These are phyloP conservation scores for Volvox carteri DNA, from an alignment of 163 green algal species.

Conservation along the genomic window DNA sequence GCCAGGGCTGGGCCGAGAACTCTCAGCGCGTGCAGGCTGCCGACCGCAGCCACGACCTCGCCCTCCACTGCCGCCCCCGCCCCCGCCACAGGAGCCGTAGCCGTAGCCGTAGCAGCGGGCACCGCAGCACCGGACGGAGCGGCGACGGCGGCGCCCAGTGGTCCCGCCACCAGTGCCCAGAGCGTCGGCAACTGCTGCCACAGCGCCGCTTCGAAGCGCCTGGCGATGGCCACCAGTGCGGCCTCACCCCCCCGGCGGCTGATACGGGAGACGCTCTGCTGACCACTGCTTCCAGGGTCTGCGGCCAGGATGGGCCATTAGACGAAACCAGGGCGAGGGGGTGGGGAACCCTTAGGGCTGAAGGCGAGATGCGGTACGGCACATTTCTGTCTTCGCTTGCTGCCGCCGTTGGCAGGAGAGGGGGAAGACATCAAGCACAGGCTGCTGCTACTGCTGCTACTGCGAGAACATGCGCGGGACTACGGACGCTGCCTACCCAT, in stretches of 20 bases:
- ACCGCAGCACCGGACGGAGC: no score
- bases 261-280: conserved; percentile 53
- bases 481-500: no score
- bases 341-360: no score
- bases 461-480: no score
- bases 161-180: conserved; percentile 74
- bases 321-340: no score
- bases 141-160: conserved; percentile 42
- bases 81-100: not conserved
- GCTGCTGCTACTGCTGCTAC: conserved; percentile 45
- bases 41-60: conserved; percentile 39
- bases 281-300: not conserved
- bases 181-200: conserved; percentile 79
- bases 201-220: conserved; percentile 70
- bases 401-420: not conserved
- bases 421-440: not conserved
- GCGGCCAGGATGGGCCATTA: not conserved
- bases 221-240: conserved; percentile 74
- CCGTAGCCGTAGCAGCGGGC: not conserved
- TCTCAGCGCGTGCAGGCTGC: conserved; percentile 61
- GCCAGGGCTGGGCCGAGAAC: conserved; percentile 51
- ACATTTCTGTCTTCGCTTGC: not conserved
- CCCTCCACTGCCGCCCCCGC: not conserved
- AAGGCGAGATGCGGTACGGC: no score
- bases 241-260: conserved; percentile 83